Evolutionary conservation across 306 rosid species (phyloP), one percentile per base, ranked within the genome.

Genomic region (Astragalus membranaceus): DNA sequence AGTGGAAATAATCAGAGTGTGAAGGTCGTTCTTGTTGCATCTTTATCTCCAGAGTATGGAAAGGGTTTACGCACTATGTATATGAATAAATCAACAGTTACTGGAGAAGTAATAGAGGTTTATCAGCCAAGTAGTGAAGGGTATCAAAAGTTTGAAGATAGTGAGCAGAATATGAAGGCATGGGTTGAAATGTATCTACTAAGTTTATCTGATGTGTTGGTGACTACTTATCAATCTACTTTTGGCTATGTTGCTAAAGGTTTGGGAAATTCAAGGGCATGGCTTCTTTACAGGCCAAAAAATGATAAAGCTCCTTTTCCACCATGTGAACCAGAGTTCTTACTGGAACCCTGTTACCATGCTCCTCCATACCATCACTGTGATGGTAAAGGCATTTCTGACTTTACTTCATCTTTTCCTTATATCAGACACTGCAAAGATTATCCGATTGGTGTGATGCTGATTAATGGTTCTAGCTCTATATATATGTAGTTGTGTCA

Each of bases 221-320:
- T 87, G 39, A 87, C 92, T 6, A 80, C 87, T 12, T 87, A 87
- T 23, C 54, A 78, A 51, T 87, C 92, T 0, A 84, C 88, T n/a
- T 87, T 87, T 30, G 92, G 92, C 29, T 87, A 87, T 29, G 92
- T 87, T 36, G 87, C 92, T 14, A 87, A 84, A 26, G 75, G 92
- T 70, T 85, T 87, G 26, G 84, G 89, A 0, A 83, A 84, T 15
- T 55, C 78, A 74, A 84, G 53, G 30, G 81, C 87, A 7, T 84
- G 87, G 88, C 74, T 82, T 51, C 88, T 87, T 32, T 15, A 72
- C 26, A 79, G 64, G 59, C 63, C 82, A 2, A 57, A 36, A 7
- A 62, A 46, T 6, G 53, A 33, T 9, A 41, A 78, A 0, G 61
- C 69, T 5, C 73, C 68, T 62, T 5, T 35, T 59, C 85, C 88